These are phyloP conservation scores for Coelastrella sp. DNA, from an alignment of 139 green algal genomes.

Conservation along the genomic window DNA sequence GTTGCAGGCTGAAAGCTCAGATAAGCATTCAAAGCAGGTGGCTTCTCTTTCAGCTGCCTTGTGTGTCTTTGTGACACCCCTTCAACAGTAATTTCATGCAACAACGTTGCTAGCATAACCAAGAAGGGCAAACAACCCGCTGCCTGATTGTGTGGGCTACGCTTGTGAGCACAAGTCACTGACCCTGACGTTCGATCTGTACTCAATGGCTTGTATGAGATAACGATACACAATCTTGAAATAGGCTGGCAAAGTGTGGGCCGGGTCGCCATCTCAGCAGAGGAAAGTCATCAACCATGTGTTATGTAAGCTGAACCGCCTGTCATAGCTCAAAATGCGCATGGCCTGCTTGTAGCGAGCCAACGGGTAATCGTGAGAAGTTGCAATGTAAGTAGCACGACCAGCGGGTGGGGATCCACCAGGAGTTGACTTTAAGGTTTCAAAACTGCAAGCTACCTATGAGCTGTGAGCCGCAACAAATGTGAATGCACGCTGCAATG, in stretches of 20 bases:
- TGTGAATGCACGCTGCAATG: no score
- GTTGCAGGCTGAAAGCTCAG: neutral
- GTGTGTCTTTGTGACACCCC: constrained; percentile 35
- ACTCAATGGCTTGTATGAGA: no score
- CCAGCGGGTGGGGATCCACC: no score
- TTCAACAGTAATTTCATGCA: constrained; percentile 31
- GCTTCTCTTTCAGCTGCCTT: constrained; percentile 19
- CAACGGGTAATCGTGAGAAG: neutral
- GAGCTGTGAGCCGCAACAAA: no score
- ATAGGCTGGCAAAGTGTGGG: no score
- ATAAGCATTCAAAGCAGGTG: neutral
- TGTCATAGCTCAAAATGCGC: neutral
- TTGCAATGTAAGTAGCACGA: neutral
- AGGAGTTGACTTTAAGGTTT: no score
- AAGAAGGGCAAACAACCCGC: constrained; percentile 1
- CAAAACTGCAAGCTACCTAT: no score
- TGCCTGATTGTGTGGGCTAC: constrained; percentile 1
- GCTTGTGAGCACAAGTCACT: neutral
- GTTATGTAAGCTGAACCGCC: constrained; percentile 1
- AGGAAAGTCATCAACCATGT: neutral
- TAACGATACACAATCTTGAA: no score
- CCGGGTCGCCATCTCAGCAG: neutral
- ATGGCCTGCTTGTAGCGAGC: neutral
- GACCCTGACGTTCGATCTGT: neutral
- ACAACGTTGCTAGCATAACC: constrained; percentile 33